Base-by-base conservation (phyloP, 2,329 filamentous ascomycete species). In the Arthrinium puccinioides region DNA sequence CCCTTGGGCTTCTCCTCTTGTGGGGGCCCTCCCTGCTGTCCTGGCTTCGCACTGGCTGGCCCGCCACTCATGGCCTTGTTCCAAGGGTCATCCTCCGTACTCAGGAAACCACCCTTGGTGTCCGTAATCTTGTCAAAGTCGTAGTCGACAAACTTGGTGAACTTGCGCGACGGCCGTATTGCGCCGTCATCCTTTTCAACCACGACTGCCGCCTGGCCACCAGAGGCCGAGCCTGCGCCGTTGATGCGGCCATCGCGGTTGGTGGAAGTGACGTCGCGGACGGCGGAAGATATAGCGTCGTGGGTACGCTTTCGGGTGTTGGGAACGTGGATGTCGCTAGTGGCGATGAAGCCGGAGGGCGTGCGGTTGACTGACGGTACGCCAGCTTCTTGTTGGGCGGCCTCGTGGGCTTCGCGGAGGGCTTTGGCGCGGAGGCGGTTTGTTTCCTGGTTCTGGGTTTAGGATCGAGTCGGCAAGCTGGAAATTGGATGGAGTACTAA, bases 41-140 rank as follows among this genome's bases (percentile, higher is more conserved):
- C 56, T 13, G 48, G 45, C 62, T 46, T 44, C 10, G 36, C 64
- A n/a, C 42, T 36, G n/a, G 37, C 10, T 15, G 64, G 39, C 9
- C 38, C 64, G 66, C 70, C 50, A 81, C 76, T 57, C 51, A 90
- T 69, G 8, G 82, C 86, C 48, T 82, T 82, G 56, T 95, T 95
- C 56, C 83, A 79, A 1, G 92, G 92, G 60, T 98, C 92, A 55
- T 98, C 92, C 44, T 90, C 85, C 1, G 77, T 74, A n/a, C 83
- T 85, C 46, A 98, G 63, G 61, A 98, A 98, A 1, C 92, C 92
- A 44, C 92, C 92, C 56, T 96, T 96, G 1, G 90, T 97, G 59
- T 98, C 92, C 6, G 84, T 94, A 88, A 98, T 97, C 63, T 90
- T 84, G 56, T 85, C 90, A 63, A 98, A 92, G 60, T 98, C 92